These are phyloP conservation scores for Phaeosphaeria sp. DNA, from an alignment of 2,329 filamentous ascomycete species.

Conservation along the genomic window DNA sequence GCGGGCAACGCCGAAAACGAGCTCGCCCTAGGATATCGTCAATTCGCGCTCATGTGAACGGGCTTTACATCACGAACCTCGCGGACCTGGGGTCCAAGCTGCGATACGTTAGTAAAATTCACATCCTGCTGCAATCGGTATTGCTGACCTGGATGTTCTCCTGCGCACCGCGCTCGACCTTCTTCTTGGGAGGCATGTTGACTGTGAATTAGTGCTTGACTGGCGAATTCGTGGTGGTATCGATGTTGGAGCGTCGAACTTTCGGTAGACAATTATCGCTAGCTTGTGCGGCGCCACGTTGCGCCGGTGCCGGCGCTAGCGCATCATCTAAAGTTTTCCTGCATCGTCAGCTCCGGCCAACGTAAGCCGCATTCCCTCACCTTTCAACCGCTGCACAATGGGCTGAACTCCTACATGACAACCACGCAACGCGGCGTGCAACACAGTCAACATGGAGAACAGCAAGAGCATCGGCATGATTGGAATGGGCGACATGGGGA, in stretches of 20 bases:
- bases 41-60: conserved; percentile 22
- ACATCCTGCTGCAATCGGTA: not conserved
- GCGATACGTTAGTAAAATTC: conserved; percentile 57
- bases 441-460: conserved; percentile 60
- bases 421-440: conserved; percentile 28
- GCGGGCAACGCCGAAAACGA: conserved; percentile 96
- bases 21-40: conserved; percentile 71
- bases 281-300: conserved; percentile 13
- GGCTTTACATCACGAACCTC: conserved; percentile 63
- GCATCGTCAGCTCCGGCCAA: conserved; percentile 8
- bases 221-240: conserved; percentile 35
- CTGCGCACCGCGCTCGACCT: conserved; percentile 75
- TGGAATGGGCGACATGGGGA: conserved; percentile 99
- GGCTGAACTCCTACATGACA: conserved; percentile 35
- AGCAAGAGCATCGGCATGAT: conserved; percentile 86
- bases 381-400: conserved; percentile 29
- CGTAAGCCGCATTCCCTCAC: conserved; percentile 11
- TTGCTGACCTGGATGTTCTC: conserved; percentile 76
- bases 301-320: conserved; percentile 20
- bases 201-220: conserved; percentile 36
- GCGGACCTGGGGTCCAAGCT: conserved; percentile 90
- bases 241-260: conserved; percentile 29
- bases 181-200: conserved; percentile 88
- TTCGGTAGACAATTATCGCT: conserved; percentile 20
- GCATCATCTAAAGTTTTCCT: conserved; percentile 27